These are phyloP conservation scores for Byssoonygena ceratinophila DNA, from an alignment of 2,329 filamentous ascomycete species.

Conservation along the genomic window DNA sequence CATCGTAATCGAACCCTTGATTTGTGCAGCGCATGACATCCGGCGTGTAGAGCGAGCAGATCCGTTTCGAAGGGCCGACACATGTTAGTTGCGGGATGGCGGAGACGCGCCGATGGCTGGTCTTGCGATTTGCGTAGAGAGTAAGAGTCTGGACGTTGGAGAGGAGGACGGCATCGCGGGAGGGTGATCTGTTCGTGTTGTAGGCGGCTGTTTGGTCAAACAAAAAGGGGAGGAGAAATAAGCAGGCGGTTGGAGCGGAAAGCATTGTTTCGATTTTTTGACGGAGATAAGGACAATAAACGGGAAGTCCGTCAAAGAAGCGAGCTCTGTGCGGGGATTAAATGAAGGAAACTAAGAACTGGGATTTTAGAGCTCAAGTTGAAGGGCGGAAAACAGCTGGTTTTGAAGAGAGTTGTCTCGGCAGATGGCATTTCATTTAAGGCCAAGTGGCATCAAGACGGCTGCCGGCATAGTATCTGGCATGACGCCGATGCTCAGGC, in stretches of 20 bases:
- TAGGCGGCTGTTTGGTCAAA: slow-evolving; percentile 11
- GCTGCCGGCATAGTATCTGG: no score
- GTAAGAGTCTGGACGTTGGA: slow-evolving; percentile 63
- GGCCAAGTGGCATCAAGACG: slow-evolving; percentile 5
- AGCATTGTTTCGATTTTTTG: slow-evolving; percentile 1
- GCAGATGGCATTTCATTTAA: no score
- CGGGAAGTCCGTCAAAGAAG: no score
- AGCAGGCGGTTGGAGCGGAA: not conserved
- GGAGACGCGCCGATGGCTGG: slow-evolving; percentile 62
- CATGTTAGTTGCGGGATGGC: slow-evolving; percentile 72
- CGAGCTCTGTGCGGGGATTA: no score
- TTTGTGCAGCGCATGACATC: slow-evolving; percentile 86
- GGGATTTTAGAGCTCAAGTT: no score
- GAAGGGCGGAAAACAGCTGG: no score
- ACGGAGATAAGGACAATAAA: not conserved
- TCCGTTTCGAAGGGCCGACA: slow-evolving; percentile 50
- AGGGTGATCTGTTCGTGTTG: slow-evolving; percentile 21
- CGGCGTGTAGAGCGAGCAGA: slow-evolving; percentile 60
- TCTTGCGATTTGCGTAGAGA: slow-evolving; percentile 56
- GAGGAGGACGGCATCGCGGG: slow-evolving; percentile 33
- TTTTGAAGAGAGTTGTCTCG: no score
- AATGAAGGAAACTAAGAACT: no score
- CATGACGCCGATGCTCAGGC: no score
- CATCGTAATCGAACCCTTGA: slow-evolving; percentile 65
- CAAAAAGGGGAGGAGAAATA: slow-evolving; percentile 16